Evolutionary conservation across 1,139 yeast species (phyloP), one percentile per base, ranked within the genome.

Genomic region (Yamadazyma sp.): DNA sequence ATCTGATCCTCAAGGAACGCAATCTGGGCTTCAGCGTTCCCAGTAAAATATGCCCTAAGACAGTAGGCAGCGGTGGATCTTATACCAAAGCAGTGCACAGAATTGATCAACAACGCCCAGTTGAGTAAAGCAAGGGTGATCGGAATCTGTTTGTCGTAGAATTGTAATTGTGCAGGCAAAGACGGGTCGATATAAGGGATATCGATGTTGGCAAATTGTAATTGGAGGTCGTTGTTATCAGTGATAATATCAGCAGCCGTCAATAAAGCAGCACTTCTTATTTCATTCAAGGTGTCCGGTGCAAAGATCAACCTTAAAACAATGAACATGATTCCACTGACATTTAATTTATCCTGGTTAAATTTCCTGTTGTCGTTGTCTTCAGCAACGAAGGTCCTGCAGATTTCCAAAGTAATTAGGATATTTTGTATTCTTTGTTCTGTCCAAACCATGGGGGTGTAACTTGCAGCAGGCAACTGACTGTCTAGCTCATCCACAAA

Each of bases 131-230:
- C 89, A 28, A 77, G 72, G 0, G 87, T 73, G 0, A 87, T 95
- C 0, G 97, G 94, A 7, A 81, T 58, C 1, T 62, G 54, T 36
- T 47, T 51, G 34, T 60, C 63, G 37, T 56, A 66, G 0, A 55
- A 38, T 40, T 70, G 75, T 12, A 64, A 50, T 40, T 66, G 73
- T 4, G 72, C 53, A 1, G 88, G 87, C 44, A 84, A 61, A n/a
- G 87, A 75, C 7, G 96, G 89, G 55, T 89, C 97, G 44, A 89
- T 69, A 54, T 83, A 87, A 0, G 98, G 98, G 5, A 92, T 96
- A 58, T 92, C 98, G 17, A 91, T 82, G 41, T 80, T 81, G 3
- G 89, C 74, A 53, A 92, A 83, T 46, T 79, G 79, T 17, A 66
- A 65, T 59, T 89, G 97, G 27, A 85, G 72, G 8, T 67, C 73